Evolutionary conservation across 768 basidiomycete genomes (phyloP).

Genomic region (Phaeotremella fagi): DNA sequence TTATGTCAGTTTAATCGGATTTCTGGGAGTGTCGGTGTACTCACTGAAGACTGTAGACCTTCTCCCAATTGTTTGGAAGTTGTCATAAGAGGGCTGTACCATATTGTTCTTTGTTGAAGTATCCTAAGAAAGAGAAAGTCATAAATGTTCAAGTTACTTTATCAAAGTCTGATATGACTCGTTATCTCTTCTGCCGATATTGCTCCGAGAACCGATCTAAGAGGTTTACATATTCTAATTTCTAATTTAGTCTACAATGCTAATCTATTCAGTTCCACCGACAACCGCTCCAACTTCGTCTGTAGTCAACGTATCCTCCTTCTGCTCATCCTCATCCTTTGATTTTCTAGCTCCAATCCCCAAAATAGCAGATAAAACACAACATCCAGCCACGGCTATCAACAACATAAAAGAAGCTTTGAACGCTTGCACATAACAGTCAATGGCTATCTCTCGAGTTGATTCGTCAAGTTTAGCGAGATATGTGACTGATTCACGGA

Average conservation of each 20-base stretch:
- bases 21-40: conserved; percentile 53
- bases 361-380: background rate
- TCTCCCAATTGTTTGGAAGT: conserved; percentile 53
- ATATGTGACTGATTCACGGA: conserved; percentile 13
- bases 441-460: background rate
- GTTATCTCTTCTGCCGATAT: too few relatives aligned
- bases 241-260: too few relatives aligned
- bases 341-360: conserved; percentile 1
- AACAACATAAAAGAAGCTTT: conserved; percentile 11
- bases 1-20: conserved; percentile 59
- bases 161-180: too few relatives aligned
- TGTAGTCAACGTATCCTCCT: background rate
- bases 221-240: too few relatives aligned
- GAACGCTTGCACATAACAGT: conserved; percentile 9
- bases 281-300: background rate
- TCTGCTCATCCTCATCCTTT: background rate
- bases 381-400: conserved; percentile 7
- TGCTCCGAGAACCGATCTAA: too few relatives aligned
- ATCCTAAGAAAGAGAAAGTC: too few relatives aligned
- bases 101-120: too few relatives aligned
- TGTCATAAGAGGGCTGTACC: background rate
- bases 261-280: background rate
- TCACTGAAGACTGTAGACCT: conserved; percentile 60
- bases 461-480: conserved; percentile 4
- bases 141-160: too few relatives aligned